These are phyloP conservation scores for Nitzschia inconspicua DNA, from an alignment of 108 stramenopile species.

Conservation along the genomic window DNA sequence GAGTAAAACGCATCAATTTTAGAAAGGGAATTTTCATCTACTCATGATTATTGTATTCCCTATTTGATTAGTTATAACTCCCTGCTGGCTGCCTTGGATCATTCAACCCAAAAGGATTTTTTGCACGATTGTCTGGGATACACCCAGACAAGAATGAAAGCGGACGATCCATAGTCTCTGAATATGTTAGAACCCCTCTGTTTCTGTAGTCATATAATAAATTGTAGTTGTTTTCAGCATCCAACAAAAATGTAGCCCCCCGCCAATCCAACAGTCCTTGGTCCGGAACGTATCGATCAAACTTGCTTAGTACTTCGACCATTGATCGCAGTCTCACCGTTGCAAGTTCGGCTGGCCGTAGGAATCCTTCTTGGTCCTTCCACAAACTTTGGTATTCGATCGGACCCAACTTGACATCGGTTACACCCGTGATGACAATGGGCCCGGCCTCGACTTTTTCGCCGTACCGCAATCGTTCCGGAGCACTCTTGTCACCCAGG, in stretches of 20 bases:
- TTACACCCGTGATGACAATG: conserved; percentile 18
- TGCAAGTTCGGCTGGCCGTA: conserved; percentile 70
- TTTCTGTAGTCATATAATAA: conserved; percentile 47
- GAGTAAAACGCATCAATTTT: too few species aligned
- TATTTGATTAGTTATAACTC: too few species aligned
- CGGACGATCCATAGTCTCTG: conserved; percentile 57
- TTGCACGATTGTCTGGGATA: conserved; percentile 46
- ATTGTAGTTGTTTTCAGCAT: conserved; percentile 21
- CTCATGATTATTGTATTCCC: too few species aligned
- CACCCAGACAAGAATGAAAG: conserved; percentile 53
- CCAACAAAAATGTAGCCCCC: conserved; percentile 65
- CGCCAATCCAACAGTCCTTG: conserved; percentile 36
- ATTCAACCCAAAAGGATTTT: conserved; percentile 53
- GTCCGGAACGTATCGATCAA: conserved; percentile 54
- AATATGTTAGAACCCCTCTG: conserved; percentile 60
- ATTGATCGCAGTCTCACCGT: conserved; percentile 62
- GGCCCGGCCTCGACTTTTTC: conserved; percentile 44
- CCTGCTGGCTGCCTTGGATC: too few species aligned
- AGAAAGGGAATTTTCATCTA: too few species aligned
- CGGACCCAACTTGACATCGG: conserved; percentile 35
- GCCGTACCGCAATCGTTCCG: conserved; percentile 54
- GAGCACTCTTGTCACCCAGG: conserved; percentile 58
- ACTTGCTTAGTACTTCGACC: conserved; percentile 69
- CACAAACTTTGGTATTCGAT: conserved; percentile 29
- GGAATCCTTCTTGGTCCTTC: conserved; percentile 57